A percentile compares a stretch with the other conserved stretches of the same genome.
These are phyloP conservation scores for Leishmania braziliensis DNA, from an alignment of 208 protist genomes.

Conservation along the genomic window DNA sequence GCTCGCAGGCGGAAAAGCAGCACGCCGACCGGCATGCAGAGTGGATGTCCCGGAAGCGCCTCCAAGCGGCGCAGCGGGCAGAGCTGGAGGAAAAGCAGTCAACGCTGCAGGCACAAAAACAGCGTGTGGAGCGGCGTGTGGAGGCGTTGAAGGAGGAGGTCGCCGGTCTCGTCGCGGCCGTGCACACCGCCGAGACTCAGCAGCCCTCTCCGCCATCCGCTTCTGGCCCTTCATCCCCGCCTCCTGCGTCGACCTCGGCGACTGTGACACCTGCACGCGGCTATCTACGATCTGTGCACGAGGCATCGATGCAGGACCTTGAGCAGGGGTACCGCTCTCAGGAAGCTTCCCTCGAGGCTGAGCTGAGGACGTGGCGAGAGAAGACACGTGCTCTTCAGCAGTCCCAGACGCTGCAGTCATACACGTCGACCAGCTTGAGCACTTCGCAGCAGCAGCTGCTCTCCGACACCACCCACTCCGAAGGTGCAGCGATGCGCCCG, in stretches of 20 bases:
- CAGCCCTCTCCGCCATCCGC: background rate
- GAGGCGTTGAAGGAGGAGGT: slow-evolving; percentile 13
- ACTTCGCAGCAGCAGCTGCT: slow-evolving; percentile 28
- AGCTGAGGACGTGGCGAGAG: slow-evolving; percentile 27
- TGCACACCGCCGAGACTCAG: background rate
- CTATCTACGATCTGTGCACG: slow-evolving; percentile 21
- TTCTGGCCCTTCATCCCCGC: slow-evolving; percentile 2
- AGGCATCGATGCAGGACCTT: slow-evolving; percentile 31
- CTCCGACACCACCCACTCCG: background rate
- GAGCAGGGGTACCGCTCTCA: slow-evolving; percentile 44
- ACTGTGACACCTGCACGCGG: slow-evolving; percentile 5
- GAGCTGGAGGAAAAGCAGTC: slow-evolving; percentile 10
- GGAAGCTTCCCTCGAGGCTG: slow-evolving; percentile 30
- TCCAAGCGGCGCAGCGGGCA: slow-evolving; percentile 8
- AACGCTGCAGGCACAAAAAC: slow-evolving; percentile 13
- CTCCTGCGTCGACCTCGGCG: background rate
- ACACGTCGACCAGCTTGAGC: slow-evolving; percentile 8
- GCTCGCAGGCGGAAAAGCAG: slow-evolving; percentile 21
- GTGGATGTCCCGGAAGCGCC: slow-evolving; percentile 3
- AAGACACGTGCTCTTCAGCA: slow-evolving; percentile 20
- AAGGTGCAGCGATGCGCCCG: background rate
- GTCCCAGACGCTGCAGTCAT: slow-evolving; percentile 1
- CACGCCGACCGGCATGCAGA: slow-evolving; percentile 20
- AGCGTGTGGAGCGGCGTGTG: slow-evolving; percentile 15
- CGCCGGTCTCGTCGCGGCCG: background rate